A percentile compares a stretch with the other conserved stretches of the same genome.
phyloP scores from a whole-genome alignment of 2,329 filamentous ascomycete species.

The Elsinoe arachidis region DNA sequence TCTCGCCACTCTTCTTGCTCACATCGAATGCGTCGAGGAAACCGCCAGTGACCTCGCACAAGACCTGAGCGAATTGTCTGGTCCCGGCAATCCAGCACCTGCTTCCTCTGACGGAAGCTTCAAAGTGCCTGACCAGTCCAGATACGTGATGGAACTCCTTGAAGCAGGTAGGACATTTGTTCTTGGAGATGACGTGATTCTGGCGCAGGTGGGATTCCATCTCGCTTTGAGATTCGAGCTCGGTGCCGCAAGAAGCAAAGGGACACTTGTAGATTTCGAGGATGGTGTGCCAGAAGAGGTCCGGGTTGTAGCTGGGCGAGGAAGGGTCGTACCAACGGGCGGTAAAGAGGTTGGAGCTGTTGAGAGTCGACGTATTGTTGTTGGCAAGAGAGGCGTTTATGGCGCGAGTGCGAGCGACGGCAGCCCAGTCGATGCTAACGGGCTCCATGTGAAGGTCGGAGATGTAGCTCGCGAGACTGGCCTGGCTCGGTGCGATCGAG shows the following conservation, averaged over 20 bases:
- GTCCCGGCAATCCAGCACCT: constrained; percentile 29
- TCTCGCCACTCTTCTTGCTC: background rate
- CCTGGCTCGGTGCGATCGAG: background rate
- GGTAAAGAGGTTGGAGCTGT: constrained; percentile 30
- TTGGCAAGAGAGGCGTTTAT: background rate
- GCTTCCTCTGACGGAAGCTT: constrained; percentile 26
- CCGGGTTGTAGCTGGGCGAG: constrained; percentile 39
- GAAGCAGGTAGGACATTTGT: constrained; percentile 33
- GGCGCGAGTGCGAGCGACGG: background rate
- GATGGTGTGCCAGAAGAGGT: constrained; percentile 39
- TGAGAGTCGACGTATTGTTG: background rate
- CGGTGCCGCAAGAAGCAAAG: constrained; percentile 38
- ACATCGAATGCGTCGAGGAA: constrained; percentile 21
- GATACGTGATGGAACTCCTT: constrained; percentile 33
- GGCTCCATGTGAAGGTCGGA: background rate
- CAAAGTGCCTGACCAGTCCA: constrained; percentile 34
- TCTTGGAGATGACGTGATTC: constrained; percentile 28
- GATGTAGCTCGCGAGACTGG: background rate
- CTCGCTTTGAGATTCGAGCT: constrained; percentile 24
- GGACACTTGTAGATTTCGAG: constrained; percentile 47
- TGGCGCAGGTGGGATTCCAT: constrained; percentile 31
- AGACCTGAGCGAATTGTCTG: constrained; percentile 26
- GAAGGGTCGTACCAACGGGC: constrained; percentile 42
- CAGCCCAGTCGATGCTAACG: constrained; percentile 1
- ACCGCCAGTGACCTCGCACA: constrained; percentile 36